Conservation (phyloP, 148 eudicot species). For the Dysphania ambrosioides region DNA sequence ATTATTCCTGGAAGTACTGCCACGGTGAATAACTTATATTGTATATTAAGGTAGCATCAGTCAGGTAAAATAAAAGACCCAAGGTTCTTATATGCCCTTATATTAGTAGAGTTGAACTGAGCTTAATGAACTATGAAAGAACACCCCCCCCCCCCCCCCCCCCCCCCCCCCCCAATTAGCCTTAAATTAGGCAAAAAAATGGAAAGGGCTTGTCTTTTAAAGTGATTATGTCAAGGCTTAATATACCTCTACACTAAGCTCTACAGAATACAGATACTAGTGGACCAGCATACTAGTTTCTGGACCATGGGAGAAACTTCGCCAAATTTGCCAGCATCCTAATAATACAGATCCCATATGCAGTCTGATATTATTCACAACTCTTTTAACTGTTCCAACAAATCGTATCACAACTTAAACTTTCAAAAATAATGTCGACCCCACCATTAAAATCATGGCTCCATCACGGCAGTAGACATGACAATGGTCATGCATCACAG, state of each 20-base stretch:
- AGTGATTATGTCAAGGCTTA: neutral
- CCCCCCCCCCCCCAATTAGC: no score
- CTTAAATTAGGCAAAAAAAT: neutral
- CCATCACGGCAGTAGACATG: neutral
- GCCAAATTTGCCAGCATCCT: neutral
- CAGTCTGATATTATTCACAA: neutral
- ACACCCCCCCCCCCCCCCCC: no score
- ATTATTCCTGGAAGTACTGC: neutral
- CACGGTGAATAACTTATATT: neutral
- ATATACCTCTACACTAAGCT: neutral
- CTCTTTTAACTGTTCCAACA: neutral
- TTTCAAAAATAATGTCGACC: neutral
- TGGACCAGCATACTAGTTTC: neutral
- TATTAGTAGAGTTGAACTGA: neutral
- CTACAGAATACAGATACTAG: neutral
- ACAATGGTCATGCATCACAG: neutral
- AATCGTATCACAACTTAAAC: neutral
- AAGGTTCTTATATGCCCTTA: neutral
- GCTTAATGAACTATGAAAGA: neutral
- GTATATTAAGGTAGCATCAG: neutral
- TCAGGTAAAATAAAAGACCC: neutral
- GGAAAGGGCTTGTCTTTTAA: neutral
- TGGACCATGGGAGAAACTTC: neutral
- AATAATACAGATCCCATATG: neutral
- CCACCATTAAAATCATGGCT: neutral